Evolutionary conservation across 2,329 filamentous ascomycete genomes (phyloP), one percentile per base, ranked within the genome.

Genomic region (Xylariales sp.): DNA sequence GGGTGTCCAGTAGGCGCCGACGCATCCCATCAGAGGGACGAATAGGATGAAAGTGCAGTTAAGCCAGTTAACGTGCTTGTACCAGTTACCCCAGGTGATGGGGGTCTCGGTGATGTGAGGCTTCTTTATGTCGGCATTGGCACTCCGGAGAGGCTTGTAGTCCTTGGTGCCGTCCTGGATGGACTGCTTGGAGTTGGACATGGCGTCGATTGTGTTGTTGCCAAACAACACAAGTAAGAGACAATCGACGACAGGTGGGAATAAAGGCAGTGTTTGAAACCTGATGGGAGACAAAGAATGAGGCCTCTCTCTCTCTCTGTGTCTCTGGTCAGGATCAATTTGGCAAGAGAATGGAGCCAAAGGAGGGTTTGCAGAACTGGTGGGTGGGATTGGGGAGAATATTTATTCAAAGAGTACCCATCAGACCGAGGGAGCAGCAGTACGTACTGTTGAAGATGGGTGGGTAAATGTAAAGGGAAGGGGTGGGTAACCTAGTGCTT

Each of bases 1-100:
- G 40, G 88, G 87, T 31, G 88, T 83, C 83, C 84, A 95, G 66
- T 85, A 80, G 36, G 88, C 75, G 38, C 79, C 75, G 51, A 93
- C 64, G 57, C 84, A 76, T 46, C 89, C 89, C 41, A 77, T 70
- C 33, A 90, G 45, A 29, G 90, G 89, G 31, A 95, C 75, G 50
- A 84, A 72, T 48, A 94, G 63, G 60, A 95, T 91, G 60, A 95
- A 76, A 45, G 73, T 76, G 46, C 87, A 82, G 63, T 95, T 95
- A 50, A 95, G 75, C 88, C 89, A 95, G 75, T 95, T 89, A 71
- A 95, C 76, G 60, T 95, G 89, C 69, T 90, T 84, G 68, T 89
- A 82, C 86, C 87, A 93, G 71, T 95, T 95, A 55, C 73, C 69
- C 64, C 72, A 75, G 43, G 87, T 95, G 52, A 94, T 83, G 41